These are phyloP conservation scores for Cordyceps javanica DNA, from an alignment of 2,329 filamentous ascomycete species.

Conservation along the genomic window DNA sequence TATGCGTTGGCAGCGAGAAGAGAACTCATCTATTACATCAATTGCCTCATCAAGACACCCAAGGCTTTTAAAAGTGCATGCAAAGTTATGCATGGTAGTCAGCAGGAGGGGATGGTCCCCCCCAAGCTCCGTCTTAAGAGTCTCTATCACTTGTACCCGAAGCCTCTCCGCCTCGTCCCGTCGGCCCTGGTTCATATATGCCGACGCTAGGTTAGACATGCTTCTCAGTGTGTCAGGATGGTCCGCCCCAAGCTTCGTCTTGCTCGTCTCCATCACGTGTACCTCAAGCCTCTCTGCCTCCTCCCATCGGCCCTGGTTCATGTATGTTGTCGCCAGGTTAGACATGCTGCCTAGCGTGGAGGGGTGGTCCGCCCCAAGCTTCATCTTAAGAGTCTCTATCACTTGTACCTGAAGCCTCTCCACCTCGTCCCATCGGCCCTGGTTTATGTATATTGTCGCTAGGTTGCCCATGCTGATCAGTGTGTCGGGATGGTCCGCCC, in stretches of 20 bases:
- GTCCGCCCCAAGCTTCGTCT: constrained; percentile 13
- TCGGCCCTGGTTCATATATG: too few relatives aligned
- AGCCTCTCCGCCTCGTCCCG: too few relatives aligned
- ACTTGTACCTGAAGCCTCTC: not conserved
- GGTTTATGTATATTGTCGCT: too few relatives aligned
- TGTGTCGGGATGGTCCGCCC: constrained; percentile 13
- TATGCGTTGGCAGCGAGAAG: not conserved
- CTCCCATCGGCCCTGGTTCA: constrained; percentile 13
- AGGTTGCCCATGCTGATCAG: constrained; percentile 15
- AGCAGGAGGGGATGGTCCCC: too few relatives aligned
- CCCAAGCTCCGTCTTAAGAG: too few relatives aligned
- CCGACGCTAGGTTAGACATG: constrained; percentile 15
- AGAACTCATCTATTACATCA: not conserved
- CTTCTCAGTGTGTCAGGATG: too few relatives aligned
- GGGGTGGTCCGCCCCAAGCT: not conserved
- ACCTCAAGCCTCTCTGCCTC: constrained; percentile 15
- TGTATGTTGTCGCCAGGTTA: constrained; percentile 11
- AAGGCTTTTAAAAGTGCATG: not conserved
- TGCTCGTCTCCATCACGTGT: constrained; percentile 8
- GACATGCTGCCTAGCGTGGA: not conserved
- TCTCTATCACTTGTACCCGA: too few relatives aligned
- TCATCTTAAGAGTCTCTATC: not conserved
- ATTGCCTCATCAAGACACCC: not conserved
- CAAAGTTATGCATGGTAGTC: too few relatives aligned
- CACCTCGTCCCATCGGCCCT: not conserved